phyloP scores from a whole-genome alignment of 1,284 basidiomycete species.

The Sparassis latifolia region DNA sequence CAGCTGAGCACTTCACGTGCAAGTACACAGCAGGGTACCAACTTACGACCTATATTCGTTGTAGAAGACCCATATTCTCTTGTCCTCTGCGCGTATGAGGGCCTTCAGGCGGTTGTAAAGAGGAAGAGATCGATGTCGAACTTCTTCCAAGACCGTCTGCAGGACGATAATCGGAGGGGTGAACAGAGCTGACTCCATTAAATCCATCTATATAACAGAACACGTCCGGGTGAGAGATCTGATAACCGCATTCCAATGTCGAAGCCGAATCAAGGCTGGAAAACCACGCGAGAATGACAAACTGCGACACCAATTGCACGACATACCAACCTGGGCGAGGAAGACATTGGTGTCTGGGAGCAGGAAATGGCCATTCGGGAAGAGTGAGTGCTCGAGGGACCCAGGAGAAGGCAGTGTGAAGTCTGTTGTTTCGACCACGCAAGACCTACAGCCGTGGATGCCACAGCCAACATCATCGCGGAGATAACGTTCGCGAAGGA shows the following conservation, averaged over 20 bases:
- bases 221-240: background rate
- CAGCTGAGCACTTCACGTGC: background rate
- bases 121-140: constrained; percentile 90
- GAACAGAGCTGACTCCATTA: constrained; percentile 75
- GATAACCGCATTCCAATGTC: no score
- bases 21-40: constrained; percentile 10
- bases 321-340: constrained; percentile 69
- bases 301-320: background rate
- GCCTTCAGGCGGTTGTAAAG: constrained; percentile 88
- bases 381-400: constrained; percentile 40
- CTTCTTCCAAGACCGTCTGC: constrained; percentile 96
- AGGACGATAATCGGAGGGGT: constrained; percentile 80
- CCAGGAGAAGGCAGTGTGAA: constrained; percentile 37
- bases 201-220: constrained; percentile 69
- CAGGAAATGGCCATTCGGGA: constrained; percentile 71
- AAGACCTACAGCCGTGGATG: constrained; percentile 64
- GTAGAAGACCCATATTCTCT: constrained; percentile 83
- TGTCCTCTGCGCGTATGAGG: constrained; percentile 76
- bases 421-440: constrained; percentile 33
- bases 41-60: constrained; percentile 83
- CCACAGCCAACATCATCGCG: constrained; percentile 94
- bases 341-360: constrained; percentile 97
- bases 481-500: constrained; percentile 93
- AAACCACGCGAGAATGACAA: constrained; percentile 4
- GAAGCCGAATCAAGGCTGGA: no score